These are phyloP conservation scores for Rhodotorula sp. DNA, from an alignment of 1,284 basidiomycete species.

Conservation along the genomic window DNA sequence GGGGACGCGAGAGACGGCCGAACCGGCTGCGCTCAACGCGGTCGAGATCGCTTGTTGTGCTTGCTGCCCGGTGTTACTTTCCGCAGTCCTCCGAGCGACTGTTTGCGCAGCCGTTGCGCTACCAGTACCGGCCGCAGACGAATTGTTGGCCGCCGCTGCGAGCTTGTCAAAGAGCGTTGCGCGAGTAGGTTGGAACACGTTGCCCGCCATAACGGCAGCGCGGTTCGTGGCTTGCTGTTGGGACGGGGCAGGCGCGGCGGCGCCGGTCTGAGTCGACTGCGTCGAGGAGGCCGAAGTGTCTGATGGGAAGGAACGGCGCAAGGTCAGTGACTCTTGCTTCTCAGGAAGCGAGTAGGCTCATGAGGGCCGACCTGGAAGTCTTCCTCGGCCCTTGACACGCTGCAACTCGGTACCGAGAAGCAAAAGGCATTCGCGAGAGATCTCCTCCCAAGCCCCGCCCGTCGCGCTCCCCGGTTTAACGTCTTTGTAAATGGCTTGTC, in stretches of 20 bases:
- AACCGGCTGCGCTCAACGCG: conserved; percentile 16
- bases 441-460: conserved; percentile 59
- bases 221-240: conserved; percentile 3
- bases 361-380: conserved; percentile 9
- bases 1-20: conserved; percentile 33
- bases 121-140: neutral
- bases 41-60: conserved; percentile 25
- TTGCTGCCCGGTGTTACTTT: neutral
- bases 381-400: conserved; percentile 43
- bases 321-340: neutral
- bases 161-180: conserved; percentile 38
- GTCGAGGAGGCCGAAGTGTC: neutral
- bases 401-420: conserved; percentile 66
- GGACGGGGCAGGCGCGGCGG: neutral
- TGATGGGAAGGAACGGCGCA: neutral
- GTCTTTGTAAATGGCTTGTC: conserved; percentile 65
- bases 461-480: conserved; percentile 57
- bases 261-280: neutral
- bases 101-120: neutral
- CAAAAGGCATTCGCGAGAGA: conserved; percentile 61
- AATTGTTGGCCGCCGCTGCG: conserved; percentile 8
- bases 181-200: conserved; percentile 36
- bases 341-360: too few relatives aligned
- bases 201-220: conserved; percentile 24
- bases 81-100: neutral